These are phyloP conservation scores for Suillus fuscotomentosus DNA, from an alignment of 768 basidiomycete genomes.

Conservation along the genomic window DNA sequence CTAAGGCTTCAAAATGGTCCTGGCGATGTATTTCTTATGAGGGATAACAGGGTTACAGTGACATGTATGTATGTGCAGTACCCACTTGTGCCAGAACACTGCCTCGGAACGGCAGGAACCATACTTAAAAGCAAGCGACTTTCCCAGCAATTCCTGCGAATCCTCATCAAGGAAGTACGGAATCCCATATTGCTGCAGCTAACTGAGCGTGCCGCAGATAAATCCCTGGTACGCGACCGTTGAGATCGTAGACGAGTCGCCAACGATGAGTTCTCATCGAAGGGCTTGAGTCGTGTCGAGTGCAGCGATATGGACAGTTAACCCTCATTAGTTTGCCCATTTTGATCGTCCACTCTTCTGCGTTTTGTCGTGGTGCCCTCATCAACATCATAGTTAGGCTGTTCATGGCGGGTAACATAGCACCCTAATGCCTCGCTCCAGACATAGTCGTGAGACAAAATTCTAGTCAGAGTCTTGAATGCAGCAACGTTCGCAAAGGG, in stretches of 20 bases:
- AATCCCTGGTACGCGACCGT: not conserved
- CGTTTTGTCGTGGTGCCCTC: not conserved
- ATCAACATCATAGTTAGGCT: conserved; percentile 3
- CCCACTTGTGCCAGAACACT: not conserved
- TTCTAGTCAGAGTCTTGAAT: conserved; percentile 57
- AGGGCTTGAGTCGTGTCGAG: not conserved
- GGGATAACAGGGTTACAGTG: not conserved
- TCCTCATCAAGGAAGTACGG: not conserved
- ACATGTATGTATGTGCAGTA: not conserved
- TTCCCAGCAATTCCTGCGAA: not conserved
- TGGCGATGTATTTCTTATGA: not conserved
- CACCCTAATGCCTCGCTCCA: conserved; percentile 54
- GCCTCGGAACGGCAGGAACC: not conserved
- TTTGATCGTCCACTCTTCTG: conserved; percentile 4
- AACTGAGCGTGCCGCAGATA: not conserved
- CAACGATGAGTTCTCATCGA: not conserved
- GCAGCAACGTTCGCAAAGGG: conserved; percentile 75
- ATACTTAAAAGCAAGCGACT: not conserved
- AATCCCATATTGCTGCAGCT: not conserved
- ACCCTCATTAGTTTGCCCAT: not conserved
- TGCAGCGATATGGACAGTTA: not conserved
- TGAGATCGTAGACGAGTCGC: not conserved
- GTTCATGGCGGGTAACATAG: conserved; percentile 29
- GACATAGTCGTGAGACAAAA: conserved; percentile 66
- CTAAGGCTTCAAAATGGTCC: too few relatives aligned